Percentiles rank a stretch among this genome's conserved stretches.
Evolutionary conservation across 2,329 filamentous ascomycete genomes (phyloP).

Genomic region (Cryphonectria radicalis): DNA sequence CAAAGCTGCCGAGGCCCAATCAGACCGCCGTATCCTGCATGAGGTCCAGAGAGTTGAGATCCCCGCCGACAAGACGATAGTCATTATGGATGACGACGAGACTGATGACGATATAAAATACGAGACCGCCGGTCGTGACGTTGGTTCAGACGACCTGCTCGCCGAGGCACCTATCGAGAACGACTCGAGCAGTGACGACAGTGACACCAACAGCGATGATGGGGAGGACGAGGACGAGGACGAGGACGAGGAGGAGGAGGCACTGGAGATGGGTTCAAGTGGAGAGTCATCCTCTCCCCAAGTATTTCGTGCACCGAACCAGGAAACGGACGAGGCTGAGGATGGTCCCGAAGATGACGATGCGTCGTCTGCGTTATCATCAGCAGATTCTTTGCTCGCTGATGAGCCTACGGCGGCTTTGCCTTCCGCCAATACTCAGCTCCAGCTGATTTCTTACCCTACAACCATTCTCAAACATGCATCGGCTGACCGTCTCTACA

Average conservation of each 20-base stretch:
- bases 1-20: not conserved
- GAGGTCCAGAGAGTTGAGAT: not conserved
- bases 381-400: constrained; percentile 9
- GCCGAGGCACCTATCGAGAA: constrained; percentile 8
- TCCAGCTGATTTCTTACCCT: constrained; percentile 15
- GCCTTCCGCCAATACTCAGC: constrained; percentile 19
- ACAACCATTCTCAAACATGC: constrained; percentile 12
- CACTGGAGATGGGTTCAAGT: not conserved
- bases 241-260: not conserved
- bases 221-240: not conserved
- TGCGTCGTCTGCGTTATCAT: constrained; percentile 11
- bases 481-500: constrained; percentile 12
- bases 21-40: not conserved
- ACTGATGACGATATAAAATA: constrained; percentile 27
- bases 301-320: constrained; percentile 22
- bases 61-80: not conserved
- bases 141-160: not conserved
- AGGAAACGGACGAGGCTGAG: constrained; percentile 12
- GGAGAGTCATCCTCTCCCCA: constrained; percentile 13
- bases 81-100: not conserved
- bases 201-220: not conserved
- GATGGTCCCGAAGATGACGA: constrained; percentile 9
- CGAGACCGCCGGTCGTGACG: constrained; percentile 11
- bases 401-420: constrained; percentile 13
- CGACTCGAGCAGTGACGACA: constrained; percentile 17